Conservation (phyloP, 2,329 filamentous ascomycete species). For the Penicillium sp. region DNA sequence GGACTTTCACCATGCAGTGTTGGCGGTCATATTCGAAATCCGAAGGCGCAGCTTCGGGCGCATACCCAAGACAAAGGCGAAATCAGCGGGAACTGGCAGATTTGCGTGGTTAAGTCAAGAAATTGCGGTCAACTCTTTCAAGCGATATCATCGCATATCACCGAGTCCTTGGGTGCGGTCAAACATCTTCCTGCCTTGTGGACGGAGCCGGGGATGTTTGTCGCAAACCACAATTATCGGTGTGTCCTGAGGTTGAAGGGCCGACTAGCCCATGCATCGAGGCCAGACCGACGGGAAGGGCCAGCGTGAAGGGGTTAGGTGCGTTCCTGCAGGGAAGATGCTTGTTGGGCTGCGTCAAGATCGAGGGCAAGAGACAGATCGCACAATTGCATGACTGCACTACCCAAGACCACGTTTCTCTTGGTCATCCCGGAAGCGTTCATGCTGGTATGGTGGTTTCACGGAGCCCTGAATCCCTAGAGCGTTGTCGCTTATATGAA, state of each 20-base stretch:
- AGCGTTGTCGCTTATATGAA: not conserved
- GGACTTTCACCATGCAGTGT: not conserved
- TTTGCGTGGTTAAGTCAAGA: not conserved
- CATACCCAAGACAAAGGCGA: not conserved
- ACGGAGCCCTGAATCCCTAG: not conserved
- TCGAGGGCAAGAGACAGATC: not conserved
- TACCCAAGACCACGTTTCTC: not conserved
- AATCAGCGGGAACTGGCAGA: not conserved
- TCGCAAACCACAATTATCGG: not conserved
- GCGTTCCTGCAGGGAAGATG: not conserved
- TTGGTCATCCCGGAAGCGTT: not conserved
- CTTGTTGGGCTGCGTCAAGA: not conserved
- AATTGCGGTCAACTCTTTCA: not conserved
- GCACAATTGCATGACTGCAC: not conserved
- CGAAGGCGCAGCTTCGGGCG: not conserved
- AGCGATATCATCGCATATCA: not conserved
- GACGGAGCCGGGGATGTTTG: not conserved
- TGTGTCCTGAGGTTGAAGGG: not conserved
- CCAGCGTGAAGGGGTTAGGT: not conserved
- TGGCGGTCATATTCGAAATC: not conserved
- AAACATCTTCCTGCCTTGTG: not conserved
- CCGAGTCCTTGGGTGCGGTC: not conserved
- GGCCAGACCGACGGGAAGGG: not conserved
- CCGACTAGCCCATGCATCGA: not conserved
- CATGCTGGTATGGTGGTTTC: not conserved